Evolutionary conservation across 2,329 filamentous ascomycete genomes (phyloP).

Genomic region (Diaporthe humulicola): DNA sequence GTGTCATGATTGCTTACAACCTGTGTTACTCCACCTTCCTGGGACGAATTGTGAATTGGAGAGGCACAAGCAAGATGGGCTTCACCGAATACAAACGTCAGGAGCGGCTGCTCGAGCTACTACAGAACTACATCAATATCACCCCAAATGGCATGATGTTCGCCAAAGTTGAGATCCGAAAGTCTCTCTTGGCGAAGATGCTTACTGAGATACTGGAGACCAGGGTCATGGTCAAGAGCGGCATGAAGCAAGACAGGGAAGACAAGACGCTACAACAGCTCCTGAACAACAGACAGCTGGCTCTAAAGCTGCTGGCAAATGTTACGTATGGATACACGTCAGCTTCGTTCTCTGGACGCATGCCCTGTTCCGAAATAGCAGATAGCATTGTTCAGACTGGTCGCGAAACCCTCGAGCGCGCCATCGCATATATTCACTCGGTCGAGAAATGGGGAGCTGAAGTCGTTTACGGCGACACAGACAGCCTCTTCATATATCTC

Average conservation of each 20-base stretch:
- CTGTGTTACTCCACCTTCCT: conserved; percentile 98
- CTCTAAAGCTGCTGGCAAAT: conserved; percentile 96
- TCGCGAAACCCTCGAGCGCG: conserved; percentile 92
- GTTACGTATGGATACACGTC: conserved; percentile 99
- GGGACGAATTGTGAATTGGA: conserved; percentile 87
- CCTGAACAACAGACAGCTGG: conserved; percentile 92
- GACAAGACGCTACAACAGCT: conserved; percentile 88
- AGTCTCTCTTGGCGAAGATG: conserved; percentile 96
- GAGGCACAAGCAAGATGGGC: conserved; percentile 94
- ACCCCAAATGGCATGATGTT: conserved; percentile 98
- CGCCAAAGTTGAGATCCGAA: conserved; percentile 84
- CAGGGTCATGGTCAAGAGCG: conserved; percentile 96
- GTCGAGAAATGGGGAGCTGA: conserved; percentile 91
- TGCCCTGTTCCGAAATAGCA: conserved; percentile 98
- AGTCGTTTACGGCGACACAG: conserved; percentile 97
- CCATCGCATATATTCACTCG: conserved; percentile 92
- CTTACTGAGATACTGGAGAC: conserved; percentile 95
- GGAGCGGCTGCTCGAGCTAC: conserved; percentile 78
- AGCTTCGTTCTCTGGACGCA: conserved; percentile 94
- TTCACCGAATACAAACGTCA: conserved; percentile 89
- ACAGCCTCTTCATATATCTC: conserved; percentile 92
- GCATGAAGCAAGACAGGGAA: conserved; percentile 94
- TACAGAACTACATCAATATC: conserved; percentile 90
- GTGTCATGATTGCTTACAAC: conserved; percentile 99
- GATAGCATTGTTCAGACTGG: conserved; percentile 98